Evolutionary conservation across 2,329 filamentous ascomycete genomes (phyloP).

Genomic region (Ophiosphaerella narmari): DNA sequence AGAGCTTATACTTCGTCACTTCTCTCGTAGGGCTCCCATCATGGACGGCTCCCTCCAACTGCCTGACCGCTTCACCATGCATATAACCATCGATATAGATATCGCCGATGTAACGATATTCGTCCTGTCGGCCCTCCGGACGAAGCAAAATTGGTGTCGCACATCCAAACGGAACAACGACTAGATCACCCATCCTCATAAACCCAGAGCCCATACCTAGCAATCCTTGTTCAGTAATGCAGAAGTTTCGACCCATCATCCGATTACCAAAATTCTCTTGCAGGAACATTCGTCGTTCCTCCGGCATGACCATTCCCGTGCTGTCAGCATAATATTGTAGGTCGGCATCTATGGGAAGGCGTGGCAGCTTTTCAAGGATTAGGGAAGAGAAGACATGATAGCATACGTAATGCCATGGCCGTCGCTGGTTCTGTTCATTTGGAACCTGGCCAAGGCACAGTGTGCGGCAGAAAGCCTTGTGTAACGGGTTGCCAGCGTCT

Average conservation of each 20-base stretch:
- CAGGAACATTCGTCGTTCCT: conserved; percentile 16
- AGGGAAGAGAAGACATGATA: conserved; percentile 24
- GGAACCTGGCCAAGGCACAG: conserved; percentile 34
- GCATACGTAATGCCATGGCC: conserved; percentile 8
- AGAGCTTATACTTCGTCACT: conserved; percentile 1
- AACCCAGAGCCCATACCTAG: conserved; percentile 43
- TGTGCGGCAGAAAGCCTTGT: conserved; percentile 38
- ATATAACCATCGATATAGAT: conserved; percentile 45
- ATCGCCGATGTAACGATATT: conserved; percentile 43
- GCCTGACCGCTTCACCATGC: conserved; percentile 37
- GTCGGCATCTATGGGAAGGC: conserved; percentile 15
- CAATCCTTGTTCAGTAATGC: conserved; percentile 17
- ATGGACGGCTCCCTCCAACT: neutral
- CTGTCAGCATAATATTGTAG: conserved; percentile 9
- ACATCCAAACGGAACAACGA: conserved; percentile 46
- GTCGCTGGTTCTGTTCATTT: neutral
- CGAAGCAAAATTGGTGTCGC: conserved; percentile 42
- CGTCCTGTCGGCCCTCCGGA: conserved; percentile 20
- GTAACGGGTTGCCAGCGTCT: conserved; percentile 3
- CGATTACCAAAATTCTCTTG: conserved; percentile 16
- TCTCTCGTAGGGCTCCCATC: neutral
- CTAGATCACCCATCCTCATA: conserved; percentile 34
- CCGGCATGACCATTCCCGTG: conserved; percentile 1
- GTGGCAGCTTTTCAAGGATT: conserved; percentile 15
- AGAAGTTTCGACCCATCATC: conserved; percentile 30